Evolutionary conservation across 345 rosid genomes (phyloP).

Genomic region (Clarkia xantiana): DNA sequence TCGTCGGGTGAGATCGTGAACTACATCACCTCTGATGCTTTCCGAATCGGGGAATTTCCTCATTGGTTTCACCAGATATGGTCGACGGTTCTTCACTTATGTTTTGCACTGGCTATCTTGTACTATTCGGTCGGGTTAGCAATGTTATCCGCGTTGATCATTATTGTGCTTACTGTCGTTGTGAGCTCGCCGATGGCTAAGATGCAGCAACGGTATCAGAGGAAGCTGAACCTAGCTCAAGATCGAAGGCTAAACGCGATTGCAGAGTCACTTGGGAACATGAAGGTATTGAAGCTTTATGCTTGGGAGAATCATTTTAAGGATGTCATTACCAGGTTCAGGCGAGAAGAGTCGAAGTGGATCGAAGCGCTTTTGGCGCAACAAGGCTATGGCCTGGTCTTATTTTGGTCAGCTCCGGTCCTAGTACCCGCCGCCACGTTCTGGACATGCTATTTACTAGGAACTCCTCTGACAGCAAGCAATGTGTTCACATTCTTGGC

Average conservation of each 20-base stretch:
- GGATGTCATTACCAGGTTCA: slow-evolving; percentile 19
- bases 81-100: slow-evolving; percentile 26
- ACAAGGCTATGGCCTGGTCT: slow-evolving; percentile 18
- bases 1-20: slow-evolving; percentile 30
- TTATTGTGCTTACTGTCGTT: slow-evolving; percentile 17
- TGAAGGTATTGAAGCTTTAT: slow-evolving; percentile 42
- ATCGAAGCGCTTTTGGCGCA: slow-evolving; percentile 13
- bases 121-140: slow-evolving; percentile 34
- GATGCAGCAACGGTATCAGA: slow-evolving; percentile 25
- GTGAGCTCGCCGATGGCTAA: slow-evolving; percentile 25
- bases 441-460: slow-evolving; percentile 33
- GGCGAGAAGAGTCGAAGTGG: slow-evolving; percentile 29
- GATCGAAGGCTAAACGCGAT: slow-evolving; percentile 27
- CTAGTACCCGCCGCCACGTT: slow-evolving; percentile 27
- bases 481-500: slow-evolving; percentile 42
- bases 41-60: slow-evolving; percentile 30
- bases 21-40: slow-evolving; percentile 31
- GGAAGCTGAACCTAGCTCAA: slow-evolving; percentile 24
- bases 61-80: slow-evolving; percentile 37
- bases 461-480: slow-evolving; percentile 24
- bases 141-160: slow-evolving; percentile 20
- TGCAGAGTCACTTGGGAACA: slow-evolving; percentile 28
- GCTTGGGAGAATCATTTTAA: slow-evolving; percentile 51
- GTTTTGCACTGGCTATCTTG: slow-evolving; percentile 27
- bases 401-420: slow-evolving; percentile 33